Percentiles rank a stretch among this genome's conserved stretches.
Evolutionary conservation across 306 rosid genomes (phyloP).

Genomic region (Astragalus glycyphyllos): DNA sequence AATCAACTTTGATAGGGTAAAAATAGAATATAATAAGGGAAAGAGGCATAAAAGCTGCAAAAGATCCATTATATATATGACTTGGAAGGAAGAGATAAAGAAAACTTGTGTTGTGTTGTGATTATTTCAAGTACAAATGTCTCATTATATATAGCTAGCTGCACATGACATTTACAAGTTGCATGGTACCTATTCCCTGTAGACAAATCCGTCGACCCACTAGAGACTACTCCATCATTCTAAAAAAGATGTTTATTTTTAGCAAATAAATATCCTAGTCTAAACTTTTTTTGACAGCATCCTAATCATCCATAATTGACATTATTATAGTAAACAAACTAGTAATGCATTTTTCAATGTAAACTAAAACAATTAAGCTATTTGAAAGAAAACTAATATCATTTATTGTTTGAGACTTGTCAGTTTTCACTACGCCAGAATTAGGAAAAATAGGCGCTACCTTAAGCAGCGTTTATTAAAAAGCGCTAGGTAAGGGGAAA

Average conservation of each 20-base stretch:
- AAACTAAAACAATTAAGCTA: no score
- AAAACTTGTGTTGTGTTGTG: constrained; percentile 22
- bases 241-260: no score
- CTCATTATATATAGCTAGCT: constrained; percentile 26
- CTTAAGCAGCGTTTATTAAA: no score
- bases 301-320: no score
- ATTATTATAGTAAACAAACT: no score
- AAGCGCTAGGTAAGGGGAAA: no score
- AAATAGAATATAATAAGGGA: constrained; percentile 47
- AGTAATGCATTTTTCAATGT: no score
- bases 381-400: no score
- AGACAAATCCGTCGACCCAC: constrained; percentile 25
- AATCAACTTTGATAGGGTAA: constrained; percentile 44
- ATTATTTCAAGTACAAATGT: constrained; percentile 17
- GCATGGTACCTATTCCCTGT: constrained; percentile 35
- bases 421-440: no score
- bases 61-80: constrained; percentile 49
- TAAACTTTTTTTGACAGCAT: no score
- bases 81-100: neutral
- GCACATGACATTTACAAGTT: constrained; percentile 28
- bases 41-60: constrained; percentile 38
- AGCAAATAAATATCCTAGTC: neutral
- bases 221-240: neutral
- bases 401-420: no score
- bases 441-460: no score